phyloP scores from a whole-genome alignment of 2,329 filamentous ascomycete genomes.

The Colletotrichum chrysophilum region DNA sequence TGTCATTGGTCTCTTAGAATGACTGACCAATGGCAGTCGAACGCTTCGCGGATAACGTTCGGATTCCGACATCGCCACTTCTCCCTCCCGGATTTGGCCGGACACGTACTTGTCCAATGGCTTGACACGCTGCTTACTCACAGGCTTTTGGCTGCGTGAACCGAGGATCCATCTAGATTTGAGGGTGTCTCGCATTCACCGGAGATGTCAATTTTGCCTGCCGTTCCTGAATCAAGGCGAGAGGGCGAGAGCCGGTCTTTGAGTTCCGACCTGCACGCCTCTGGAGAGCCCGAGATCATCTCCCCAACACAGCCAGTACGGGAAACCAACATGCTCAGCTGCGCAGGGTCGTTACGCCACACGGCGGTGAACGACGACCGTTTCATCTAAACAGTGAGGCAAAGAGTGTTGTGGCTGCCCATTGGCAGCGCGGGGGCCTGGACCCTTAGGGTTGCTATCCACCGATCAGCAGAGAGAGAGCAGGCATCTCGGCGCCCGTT shows the following conservation, averaged over 20 bases:
- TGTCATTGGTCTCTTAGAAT: fast-evolving
- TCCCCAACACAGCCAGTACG: not conserved
- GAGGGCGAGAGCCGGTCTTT: not conserved
- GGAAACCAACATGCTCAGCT: not conserved
- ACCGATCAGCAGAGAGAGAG: not conserved
- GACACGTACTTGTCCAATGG: not conserved
- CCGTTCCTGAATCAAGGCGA: not conserved
- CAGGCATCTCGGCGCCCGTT: not conserved
- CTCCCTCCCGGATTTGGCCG: not conserved
- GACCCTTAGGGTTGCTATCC: not conserved
- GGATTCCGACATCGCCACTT: not conserved
- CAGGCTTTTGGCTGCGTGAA: not conserved
- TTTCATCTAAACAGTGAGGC: not conserved
- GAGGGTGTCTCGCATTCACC: not conserved
- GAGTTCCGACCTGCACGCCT: not conserved
- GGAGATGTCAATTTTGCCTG: not conserved
- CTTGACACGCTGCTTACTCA: not conserved
- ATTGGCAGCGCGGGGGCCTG: not conserved
- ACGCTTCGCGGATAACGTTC: not conserved
- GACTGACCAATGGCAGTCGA: not conserved
- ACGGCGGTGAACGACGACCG: not conserved
- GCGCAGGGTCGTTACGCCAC: not conserved
- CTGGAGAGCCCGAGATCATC: not conserved
- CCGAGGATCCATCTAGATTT: not conserved
- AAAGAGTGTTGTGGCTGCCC: not conserved